Evolutionary conservation across 2,329 filamentous ascomycete species (phyloP), one percentile per base, ranked within the genome.

Genomic region (Fusarium beomiforme): DNA sequence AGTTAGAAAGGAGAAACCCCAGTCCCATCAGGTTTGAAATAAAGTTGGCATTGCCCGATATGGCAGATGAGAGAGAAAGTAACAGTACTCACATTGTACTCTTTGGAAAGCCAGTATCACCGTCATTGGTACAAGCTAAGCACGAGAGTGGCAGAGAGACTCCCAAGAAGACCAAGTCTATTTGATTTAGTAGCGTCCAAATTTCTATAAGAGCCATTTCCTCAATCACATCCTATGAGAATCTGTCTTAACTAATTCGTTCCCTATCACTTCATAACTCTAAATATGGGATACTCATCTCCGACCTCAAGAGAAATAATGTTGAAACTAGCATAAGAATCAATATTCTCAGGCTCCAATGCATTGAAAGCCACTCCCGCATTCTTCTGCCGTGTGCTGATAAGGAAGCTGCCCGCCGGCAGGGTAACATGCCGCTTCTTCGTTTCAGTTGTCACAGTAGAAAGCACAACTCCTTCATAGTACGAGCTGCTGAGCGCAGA

Each of bases 361-460:
- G 74, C 77, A 13, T 74, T 67, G 13, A 80, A 71, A 0, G 79
- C 78, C 2, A 79, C 55, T 1, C 64, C 79, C 0, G 78, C 77
- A 17, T 79, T 80, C 67, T 77, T 78, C 55, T 80, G 79, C 23
- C 74, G 72, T 5, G 79, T 79, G 68, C 77, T 79, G 1, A 80
- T 71, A 29, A 73, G 70, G 54, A 79, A 80, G 13, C 78, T 78
- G 2, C 79, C 79, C 0, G 71, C 70, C 0, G 78, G 78, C 1
- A 80, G 33, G 2, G 50, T 73, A 1, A 79, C 16, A 8, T 77
- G 54, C 13, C 55, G 70, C 23, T 64, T 55, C 13, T 70, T 50
- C 0, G 70, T 24, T 24, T 74, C 60, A 1, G 78, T 70, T 3
- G 72, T 74, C 1, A 78, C 59, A 1, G 73, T 77, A 1, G 70